These are phyloP conservation scores for Endothia cerciana DNA, from an alignment of 2,329 filamentous ascomycete genomes.

Conservation along the genomic window DNA sequence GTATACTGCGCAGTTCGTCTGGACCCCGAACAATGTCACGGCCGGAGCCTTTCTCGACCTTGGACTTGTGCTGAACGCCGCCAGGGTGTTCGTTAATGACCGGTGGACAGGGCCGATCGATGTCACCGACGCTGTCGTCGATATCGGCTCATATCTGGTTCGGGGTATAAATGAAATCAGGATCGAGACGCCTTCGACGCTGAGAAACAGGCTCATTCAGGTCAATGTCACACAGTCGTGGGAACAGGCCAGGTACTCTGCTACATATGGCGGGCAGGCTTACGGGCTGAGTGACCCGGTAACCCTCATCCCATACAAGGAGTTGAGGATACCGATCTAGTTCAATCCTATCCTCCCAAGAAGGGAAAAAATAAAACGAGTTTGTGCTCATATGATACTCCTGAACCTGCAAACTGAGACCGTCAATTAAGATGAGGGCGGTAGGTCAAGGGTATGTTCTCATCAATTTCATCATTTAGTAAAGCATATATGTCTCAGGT, in stretches of 20 bases:
- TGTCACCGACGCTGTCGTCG: constrained; percentile 10
- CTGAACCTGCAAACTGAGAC: too few species aligned
- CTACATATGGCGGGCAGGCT: constrained; percentile 12
- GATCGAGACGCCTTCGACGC: constrained; percentile 18
- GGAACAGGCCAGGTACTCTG: constrained; percentile 16
- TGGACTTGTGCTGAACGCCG: constrained; percentile 11
- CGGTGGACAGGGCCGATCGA: constrained; percentile 17
- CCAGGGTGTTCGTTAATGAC: constrained; percentile 15
- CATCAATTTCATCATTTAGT: too few species aligned
- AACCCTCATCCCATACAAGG: constrained; percentile 11
- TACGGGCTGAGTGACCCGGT: constrained; percentile 16
- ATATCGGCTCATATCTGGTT: constrained; percentile 10
- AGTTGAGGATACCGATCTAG: constrained; percentile 4
- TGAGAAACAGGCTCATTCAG: constrained; percentile 15
- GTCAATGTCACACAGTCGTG: constrained; percentile 23
- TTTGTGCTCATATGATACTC: too few species aligned
- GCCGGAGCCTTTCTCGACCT: constrained; percentile 17
- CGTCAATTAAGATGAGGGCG: too few species aligned
- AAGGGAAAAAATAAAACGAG: neutral
- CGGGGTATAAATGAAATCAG: neutral
- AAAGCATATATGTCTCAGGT: too few species aligned
- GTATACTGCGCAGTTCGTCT: constrained; percentile 11
- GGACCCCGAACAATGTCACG: constrained; percentile 6
- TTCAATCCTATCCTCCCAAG: neutral
- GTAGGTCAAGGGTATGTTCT: too few species aligned